These are phyloP conservation scores for Wallacemonas collosoma DNA, from an alignment of 208 protist species.

Conservation along the genomic window DNA sequence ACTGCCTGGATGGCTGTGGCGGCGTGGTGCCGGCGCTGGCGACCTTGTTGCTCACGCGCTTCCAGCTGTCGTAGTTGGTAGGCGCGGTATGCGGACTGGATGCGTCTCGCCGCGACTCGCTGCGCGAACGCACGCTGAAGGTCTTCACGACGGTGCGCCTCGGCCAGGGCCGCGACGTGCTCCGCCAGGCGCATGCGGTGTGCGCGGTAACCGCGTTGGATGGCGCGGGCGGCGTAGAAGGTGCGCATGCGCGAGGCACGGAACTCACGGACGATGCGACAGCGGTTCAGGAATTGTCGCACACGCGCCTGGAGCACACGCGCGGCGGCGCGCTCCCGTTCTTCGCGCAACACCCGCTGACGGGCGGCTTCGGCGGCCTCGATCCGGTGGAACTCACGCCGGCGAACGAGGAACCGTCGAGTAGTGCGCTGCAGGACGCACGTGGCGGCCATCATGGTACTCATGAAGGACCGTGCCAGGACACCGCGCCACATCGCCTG, in stretches of 20 bases:
- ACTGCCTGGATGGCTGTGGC: constrained; percentile 77
- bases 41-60: constrained; percentile 30
- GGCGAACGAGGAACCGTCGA: constrained; percentile 53
- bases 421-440: constrained; percentile 58
- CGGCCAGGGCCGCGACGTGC: constrained; percentile 44
- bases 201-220: constrained; percentile 77
- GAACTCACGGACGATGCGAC: constrained; percentile 64
- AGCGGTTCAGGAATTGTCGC: constrained; percentile 69
- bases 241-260: constrained; percentile 44
- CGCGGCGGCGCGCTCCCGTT: constrained; percentile 41
- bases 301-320: constrained; percentile 65
- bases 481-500: constrained; percentile 82
- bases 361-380: constrained; percentile 40
- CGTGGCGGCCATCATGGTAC: constrained; percentile 46
- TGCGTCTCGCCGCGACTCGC: constrained; percentile 66
- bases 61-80: constrained; percentile 56
- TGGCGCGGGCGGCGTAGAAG: constrained; percentile 65
- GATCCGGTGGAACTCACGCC: constrained; percentile 35
- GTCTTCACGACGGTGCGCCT: constrained; percentile 63
- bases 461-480: constrained; percentile 62
- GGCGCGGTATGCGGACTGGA: constrained; percentile 58
- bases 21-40: constrained; percentile 49
- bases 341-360: constrained; percentile 36
- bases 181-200: constrained; percentile 52
- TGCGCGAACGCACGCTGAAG: constrained; percentile 44